Base-by-base conservation (phyloP, 306 rosid species). In the Prunus mira region DNA sequence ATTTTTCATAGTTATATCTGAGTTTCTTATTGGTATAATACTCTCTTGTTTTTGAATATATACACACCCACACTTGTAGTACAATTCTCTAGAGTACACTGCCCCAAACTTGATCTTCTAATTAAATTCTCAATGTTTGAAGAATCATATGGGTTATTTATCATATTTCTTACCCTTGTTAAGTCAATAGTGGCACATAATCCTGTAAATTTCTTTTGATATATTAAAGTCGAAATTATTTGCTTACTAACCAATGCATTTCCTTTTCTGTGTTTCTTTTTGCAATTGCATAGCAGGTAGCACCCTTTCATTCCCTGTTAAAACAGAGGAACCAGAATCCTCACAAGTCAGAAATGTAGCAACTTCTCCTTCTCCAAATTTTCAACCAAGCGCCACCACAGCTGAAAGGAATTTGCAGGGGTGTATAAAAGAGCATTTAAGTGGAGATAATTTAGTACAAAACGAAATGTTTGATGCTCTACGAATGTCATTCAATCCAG, bases 401-500 rank as follows among this genome's bases (percentile, higher is more conserved):
- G 75, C 72, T 15, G 80, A 62, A 74, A 80, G 73, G 72, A 78
- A 54, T 72, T 75, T 65, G 43, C 78, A 62, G 30, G 61, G 66
- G 50, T 27, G 47, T 69, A 62, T 58, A 54, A 61, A 61, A 30
- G 81, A 73, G 73, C 73, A 70, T 27, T 56, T 71, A 77, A 73
- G 72, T 79, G 78, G 3, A 57, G 0, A 24, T 22, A 20, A 20
- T 57, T 64, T 70, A 74, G 43, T 65, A 24, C 70, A 28, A 34
- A 63, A 43, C 7, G 81, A 51, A 77, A 74, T 82, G 60, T 69
- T 77, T 22, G 34, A 46, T 11, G 19, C 60, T 76, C 88, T 81
- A 74, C 81, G 79, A 77, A 10, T 65, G 70, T 76, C 84, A 24
- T 41, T 65, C 18, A 80, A 86, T 70, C 90, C 91, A 41, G 85